Conservation (phyloP, 495 filamentous ascomycete species). For the Penicillium simplicissimum region DNA sequence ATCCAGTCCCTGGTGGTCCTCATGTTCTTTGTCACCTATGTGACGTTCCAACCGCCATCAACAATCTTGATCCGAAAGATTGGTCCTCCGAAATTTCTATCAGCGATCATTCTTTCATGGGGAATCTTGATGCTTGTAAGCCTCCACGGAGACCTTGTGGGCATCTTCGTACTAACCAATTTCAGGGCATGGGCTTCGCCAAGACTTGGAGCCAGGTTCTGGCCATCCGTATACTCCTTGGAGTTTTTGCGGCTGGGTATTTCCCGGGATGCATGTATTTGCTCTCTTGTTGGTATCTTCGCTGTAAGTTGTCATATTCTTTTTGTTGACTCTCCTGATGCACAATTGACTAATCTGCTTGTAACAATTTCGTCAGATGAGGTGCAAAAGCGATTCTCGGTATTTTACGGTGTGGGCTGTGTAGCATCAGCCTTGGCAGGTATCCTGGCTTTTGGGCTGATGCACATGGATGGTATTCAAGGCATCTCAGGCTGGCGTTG, state of each 20-base stretch:
- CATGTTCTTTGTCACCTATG: conserved; percentile 67
- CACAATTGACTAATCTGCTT: not conserved
- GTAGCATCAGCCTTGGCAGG: conserved; percentile 55
- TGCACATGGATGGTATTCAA: conserved; percentile 45
- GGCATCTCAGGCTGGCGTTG: conserved; percentile 54
- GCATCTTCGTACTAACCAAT: not conserved
- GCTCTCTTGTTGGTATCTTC: conserved; percentile 15
- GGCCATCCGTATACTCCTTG: conserved; percentile 54
- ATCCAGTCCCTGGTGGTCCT: conserved; percentile 56
- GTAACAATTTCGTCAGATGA: conserved; percentile 8
- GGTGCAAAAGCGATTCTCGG: conserved; percentile 56
- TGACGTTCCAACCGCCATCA: conserved; percentile 61
- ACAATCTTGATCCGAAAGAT: conserved; percentile 59
- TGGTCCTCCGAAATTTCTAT: conserved; percentile 42
- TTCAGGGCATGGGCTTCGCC: conserved; percentile 42
- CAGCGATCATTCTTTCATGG: not conserved
- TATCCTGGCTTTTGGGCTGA: conserved; percentile 58
- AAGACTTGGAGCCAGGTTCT: conserved; percentile 46
- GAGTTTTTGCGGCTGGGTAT: conserved; percentile 55
- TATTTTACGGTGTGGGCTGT: conserved; percentile 57
- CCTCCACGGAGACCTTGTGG: not conserved
- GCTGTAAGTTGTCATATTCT: too few species aligned
- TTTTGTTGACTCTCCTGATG: too few species aligned
- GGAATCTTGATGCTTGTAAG: conserved; percentile 7
- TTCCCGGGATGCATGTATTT: conserved; percentile 21